phyloP scores from a whole-genome alignment of 2,329 filamentous ascomycete genomes.

The Tolypocladium tropicale region DNA sequence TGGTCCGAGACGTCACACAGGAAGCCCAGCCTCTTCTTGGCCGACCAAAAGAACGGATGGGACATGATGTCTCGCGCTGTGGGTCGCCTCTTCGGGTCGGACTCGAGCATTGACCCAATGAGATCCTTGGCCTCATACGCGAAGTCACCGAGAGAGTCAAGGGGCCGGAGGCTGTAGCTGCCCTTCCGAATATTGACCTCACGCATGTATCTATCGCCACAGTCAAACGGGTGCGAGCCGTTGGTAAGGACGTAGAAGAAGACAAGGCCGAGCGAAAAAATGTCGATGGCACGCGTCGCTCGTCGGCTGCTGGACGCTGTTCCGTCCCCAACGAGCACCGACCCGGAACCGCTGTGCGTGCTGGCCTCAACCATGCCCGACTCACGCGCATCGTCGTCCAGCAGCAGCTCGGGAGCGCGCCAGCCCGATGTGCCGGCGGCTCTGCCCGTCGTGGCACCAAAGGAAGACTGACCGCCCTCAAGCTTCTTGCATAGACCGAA shows the following conservation, averaged over 20 bases:
- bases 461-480: slow-evolving; percentile 87
- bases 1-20: slow-evolving; percentile 95
- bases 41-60: slow-evolving; percentile 93
- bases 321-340: slow-evolving; percentile 46
- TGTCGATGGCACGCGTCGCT: slow-evolving; percentile 91
- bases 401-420: slow-evolving; percentile 87
- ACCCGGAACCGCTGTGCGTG: slow-evolving; percentile 51
- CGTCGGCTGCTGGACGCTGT: slow-evolving; percentile 55
- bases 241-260: slow-evolving; percentile 98
- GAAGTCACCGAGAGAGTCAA: slow-evolving; percentile 72
- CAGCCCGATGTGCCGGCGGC: slow-evolving; percentile 90
- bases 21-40: slow-evolving; percentile 82
- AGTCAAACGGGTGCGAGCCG: slow-evolving; percentile 86
- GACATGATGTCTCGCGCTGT: slow-evolving; percentile 71
- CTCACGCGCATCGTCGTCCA: slow-evolving; percentile 61
- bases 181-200: slow-evolving; percentile 97
- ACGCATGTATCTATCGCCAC: slow-evolving; percentile 86
- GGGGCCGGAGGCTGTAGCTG: slow-evolving; percentile 58
- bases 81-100: slow-evolving; percentile 49
- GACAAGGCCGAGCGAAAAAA: slow-evolving; percentile 94
- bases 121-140: slow-evolving; percentile 81
- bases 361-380: slow-evolving; percentile 36
- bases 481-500: slow-evolving; percentile 97
- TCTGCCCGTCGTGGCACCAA: slow-evolving; percentile 87
- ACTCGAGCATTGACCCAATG: slow-evolving; percentile 65